Evolutionary conservation across 305 asterid genomes (phyloP), one percentile per base, ranked within the genome.

Genomic region (Rubia peregrina): DNA sequence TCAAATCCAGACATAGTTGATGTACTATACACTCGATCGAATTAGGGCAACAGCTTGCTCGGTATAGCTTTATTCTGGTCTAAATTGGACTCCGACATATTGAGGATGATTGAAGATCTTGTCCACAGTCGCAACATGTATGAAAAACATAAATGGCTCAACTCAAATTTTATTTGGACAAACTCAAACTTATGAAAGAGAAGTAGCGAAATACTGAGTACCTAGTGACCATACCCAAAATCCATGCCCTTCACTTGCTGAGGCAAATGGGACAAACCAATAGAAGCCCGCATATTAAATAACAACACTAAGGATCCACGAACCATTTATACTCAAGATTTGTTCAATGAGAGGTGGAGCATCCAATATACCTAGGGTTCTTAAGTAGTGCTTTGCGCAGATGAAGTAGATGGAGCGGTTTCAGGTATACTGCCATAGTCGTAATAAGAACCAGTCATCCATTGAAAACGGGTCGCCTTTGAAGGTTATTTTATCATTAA

Each of bases 171-270:
- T 63, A 63, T 62, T 3, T 33, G 44, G 16, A 72, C 24, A 71
- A 33, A 42, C 65, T 36, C 5, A 7, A 36, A 5, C 17, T 44
- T 42, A 56, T 53, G 24, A 55, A 55, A 19, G 22, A 14, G 9
- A 55, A 17, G 26, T 48, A 55, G 6, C 0, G 7, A 51, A 61
- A 9, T 13, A 44, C 21, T 40, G 30, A 60, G 36, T 83, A 89
- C 98, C 97, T 89, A 97, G 81, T 93, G 98, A 72, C 98, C 98
- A 69, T 97, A 93, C 46, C 96, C 98, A 67, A 93, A 93, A 62
- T 96, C 98, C 98, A 93, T 89, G 84, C 90, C 96, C 78, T 93
- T 91, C 8, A 90, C 78, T 89, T 89, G 69, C 71, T 81, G 62
- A 93, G 89, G 92, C 98, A 93, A 67, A 93, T 85, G 65, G 98